These are phyloP conservation scores for Pelagomonas calceolata DNA, from an alignment of 108 stramenopile species.

Conservation along the genomic window DNA sequence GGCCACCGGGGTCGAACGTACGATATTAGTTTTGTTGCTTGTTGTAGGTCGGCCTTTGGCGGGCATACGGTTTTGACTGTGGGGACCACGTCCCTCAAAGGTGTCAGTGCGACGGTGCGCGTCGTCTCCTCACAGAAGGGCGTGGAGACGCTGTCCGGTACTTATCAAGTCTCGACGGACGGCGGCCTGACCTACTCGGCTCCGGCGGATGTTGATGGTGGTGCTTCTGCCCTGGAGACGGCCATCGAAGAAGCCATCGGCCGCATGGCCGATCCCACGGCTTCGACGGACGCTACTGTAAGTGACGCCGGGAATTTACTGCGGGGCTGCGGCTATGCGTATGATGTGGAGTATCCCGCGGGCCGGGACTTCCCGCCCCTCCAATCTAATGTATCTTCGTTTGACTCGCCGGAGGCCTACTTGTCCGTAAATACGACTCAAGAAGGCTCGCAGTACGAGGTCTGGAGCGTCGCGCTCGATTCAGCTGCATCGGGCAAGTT, in stretches of 20 bases:
- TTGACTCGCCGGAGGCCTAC: neutral
- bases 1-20: neutral
- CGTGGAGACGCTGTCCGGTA: neutral
- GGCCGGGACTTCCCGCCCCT: neutral
- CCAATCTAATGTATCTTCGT: too few relatives aligned
- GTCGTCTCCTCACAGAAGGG: neutral
- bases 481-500: neutral
- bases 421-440: neutral
- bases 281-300: neutral
- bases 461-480: neutral
- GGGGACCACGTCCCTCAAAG: too few relatives aligned
- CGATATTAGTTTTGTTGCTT: neutral
- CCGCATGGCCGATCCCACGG: slow-evolving; percentile 1
- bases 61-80: too few relatives aligned
- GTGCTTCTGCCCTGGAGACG: neutral
- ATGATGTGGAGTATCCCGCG: neutral
- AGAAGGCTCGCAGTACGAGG: neutral
- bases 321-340: neutral
- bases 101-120: neutral
- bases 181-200: neutral
- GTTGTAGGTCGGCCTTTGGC: neutral
- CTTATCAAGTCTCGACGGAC: neutral
- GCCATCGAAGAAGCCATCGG: slow-evolving; percentile 1
- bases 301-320: neutral
- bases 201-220: neutral